Evolutionary conservation across 2,329 filamentous ascomycete species (phyloP).

Genomic region (Ophiosphaerella narmari): DNA sequence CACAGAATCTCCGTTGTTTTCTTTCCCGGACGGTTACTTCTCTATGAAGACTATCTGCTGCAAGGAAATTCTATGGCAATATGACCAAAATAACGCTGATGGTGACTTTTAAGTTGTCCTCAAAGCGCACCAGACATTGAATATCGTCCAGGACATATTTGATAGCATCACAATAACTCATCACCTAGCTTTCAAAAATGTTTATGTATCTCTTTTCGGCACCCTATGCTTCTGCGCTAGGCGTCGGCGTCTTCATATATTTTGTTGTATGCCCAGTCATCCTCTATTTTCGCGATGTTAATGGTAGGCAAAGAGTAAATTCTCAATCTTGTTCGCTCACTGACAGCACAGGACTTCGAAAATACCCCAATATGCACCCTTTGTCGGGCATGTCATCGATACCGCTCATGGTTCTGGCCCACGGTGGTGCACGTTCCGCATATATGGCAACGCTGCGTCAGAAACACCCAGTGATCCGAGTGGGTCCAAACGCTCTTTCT

Average conservation of each 20-base stretch:
- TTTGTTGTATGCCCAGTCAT: conserved; percentile 49
- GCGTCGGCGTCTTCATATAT: conserved; percentile 35
- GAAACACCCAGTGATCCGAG: conserved; percentile 50
- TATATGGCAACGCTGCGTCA: conserved; percentile 53
- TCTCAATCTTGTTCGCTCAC: too few species aligned
- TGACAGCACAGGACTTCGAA: conserved; percentile 42
- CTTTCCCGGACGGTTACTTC: too few species aligned
- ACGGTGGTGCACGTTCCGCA: conserved; percentile 51
- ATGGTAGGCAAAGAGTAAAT: conserved; percentile 30
- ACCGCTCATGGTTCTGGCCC: conserved; percentile 54
- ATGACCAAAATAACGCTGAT: too few species aligned
- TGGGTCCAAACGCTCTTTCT: conserved; percentile 37
- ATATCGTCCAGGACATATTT: too few species aligned
- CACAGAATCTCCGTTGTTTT: too few species aligned
- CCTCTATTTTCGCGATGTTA: conserved; percentile 53
- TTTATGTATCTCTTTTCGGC: background rate
- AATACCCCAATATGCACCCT: conserved; percentile 54
- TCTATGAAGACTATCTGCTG: too few species aligned
- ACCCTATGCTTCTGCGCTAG: conserved; percentile 32
- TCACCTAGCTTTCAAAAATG: too few species aligned
- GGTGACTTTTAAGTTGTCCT: too few species aligned
- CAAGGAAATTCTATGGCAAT: too few species aligned
- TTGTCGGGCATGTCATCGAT: conserved; percentile 55
- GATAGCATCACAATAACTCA: too few species aligned
- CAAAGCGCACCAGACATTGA: too few species aligned